phyloP scores from a whole-genome alignment of 768 basidiomycete species.

The Cystofilobasidium bisporidii region DNA sequence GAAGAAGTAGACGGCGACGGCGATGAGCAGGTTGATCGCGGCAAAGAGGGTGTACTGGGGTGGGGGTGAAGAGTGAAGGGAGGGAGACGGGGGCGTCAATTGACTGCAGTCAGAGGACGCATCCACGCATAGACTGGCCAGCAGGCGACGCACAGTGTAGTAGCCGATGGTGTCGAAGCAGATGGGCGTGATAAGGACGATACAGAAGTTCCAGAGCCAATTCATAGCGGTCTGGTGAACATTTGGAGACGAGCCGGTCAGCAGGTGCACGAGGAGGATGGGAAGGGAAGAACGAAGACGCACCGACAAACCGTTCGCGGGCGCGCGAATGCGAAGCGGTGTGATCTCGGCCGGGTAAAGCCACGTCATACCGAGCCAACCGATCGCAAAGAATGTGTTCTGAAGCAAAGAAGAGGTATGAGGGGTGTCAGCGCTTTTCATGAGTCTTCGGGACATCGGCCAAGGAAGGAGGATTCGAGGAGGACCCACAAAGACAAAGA shows the following conservation, averaged over 20 bases:
- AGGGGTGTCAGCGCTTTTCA: no score
- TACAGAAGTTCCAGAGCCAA: constrained; percentile 33
- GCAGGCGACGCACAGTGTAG: no score
- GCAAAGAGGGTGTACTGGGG: constrained; percentile 34
- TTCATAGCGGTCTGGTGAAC: constrained; percentile 50
- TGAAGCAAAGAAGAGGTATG: no score
- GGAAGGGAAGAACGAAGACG: no score
- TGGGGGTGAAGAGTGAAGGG: no score
- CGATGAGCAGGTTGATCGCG: constrained; percentile 32
- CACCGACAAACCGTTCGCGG: constrained; percentile 48
- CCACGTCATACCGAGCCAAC: constrained; percentile 64
- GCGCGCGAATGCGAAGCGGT: constrained; percentile 50
- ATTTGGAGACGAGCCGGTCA: no score
- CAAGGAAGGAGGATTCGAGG: no score
- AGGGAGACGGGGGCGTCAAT: no score
- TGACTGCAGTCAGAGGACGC: no score
- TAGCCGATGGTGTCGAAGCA: neutral
- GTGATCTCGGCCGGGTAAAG: constrained; percentile 64
- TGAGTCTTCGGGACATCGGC: no score
- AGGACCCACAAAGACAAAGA: constrained; percentile 50
- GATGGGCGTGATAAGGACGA: constrained; percentile 8
- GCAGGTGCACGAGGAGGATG: no score
- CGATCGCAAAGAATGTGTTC: constrained; percentile 59
- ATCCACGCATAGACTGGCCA: no score
- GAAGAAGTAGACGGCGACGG: constrained; percentile 28